Percentiles rank a stretch among this genome's conserved stretches.
These are phyloP conservation scores for Coniophora puteana DNA, from an alignment of 1,284 basidiomycete species.

Conservation along the genomic window DNA sequence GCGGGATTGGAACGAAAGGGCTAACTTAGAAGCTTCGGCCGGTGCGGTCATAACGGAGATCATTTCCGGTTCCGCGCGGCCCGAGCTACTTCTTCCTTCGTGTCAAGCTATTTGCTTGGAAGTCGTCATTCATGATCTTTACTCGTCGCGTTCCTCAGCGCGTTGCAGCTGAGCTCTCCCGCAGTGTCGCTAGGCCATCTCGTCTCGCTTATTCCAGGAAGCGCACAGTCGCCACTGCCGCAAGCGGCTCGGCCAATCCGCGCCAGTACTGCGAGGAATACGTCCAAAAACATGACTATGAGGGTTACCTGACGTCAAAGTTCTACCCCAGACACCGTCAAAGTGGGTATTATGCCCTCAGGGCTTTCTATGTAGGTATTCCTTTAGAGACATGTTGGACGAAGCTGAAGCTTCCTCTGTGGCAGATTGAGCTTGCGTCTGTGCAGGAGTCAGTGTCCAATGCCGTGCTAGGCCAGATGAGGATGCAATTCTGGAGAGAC, in stretches of 20 bases:
- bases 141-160: no score
- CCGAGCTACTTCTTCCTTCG: no score
- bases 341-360: constrained; percentile 76
- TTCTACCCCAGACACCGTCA: constrained; percentile 71
- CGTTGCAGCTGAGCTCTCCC: background rate
- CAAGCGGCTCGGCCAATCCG: constrained; percentile 42
- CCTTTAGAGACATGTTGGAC: background rate
- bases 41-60: no score
- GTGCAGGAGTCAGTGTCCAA: constrained; percentile 80
- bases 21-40: constrained; percentile 13
- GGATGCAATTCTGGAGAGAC: constrained; percentile 93
- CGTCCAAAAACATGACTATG: constrained; percentile 76
- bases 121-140: no score
- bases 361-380: constrained; percentile 80
- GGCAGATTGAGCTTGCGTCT: constrained; percentile 79
- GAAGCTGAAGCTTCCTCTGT: constrained; percentile 11
- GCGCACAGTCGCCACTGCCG: no score
- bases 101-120: no score
- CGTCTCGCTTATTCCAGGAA: no score
- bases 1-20: background rate
- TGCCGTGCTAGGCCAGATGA: constrained; percentile 79
- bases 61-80: no score
- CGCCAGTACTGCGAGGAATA: constrained; percentile 61
- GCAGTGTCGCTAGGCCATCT: no score
- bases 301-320: constrained; percentile 73